Conservation (phyloP, 257 asterid genomes). For the Fraxinus excelsior region DNA sequence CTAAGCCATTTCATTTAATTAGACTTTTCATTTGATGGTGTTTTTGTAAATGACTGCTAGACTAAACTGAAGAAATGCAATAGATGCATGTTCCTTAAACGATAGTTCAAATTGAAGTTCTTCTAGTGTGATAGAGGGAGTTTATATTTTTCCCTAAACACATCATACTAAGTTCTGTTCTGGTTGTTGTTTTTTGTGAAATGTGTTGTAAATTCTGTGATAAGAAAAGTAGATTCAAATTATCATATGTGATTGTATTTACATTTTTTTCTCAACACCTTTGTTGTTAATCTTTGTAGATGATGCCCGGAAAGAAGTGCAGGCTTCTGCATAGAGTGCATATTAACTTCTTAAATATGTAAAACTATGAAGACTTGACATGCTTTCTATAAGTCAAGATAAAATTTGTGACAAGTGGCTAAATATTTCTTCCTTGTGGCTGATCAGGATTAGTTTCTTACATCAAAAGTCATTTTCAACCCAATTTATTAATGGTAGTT, state of each 20-base stretch:
- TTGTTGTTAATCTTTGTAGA: slow-evolving; percentile 3
- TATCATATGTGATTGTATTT: slow-evolving; percentile 6
- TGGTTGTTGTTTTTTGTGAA: background rate
- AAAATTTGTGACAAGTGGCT: background rate
- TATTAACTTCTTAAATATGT: background rate
- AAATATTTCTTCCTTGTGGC: background rate
- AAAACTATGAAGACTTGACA: background rate
- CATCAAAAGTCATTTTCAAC: background rate
- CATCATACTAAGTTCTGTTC: background rate
- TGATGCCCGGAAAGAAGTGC: background rate
- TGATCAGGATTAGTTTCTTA: background rate
- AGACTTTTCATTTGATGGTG: background rate
- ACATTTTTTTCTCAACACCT: background rate
- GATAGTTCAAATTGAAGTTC: background rate
- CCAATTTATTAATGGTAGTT: background rate
- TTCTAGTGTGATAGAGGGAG: background rate
- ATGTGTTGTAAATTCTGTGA: background rate
- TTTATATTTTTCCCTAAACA: background rate
- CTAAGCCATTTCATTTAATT: background rate
- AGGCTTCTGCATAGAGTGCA: slow-evolving; percentile 4
- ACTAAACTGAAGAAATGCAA: background rate
- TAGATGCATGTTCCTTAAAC: background rate
- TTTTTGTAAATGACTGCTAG: background rate
- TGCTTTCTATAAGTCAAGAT: slow-evolving; percentile 11
- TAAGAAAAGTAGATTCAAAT: background rate